Percentiles rank a stretch among this genome's conserved stretches.
phyloP scores from a whole-genome alignment of 2,329 filamentous ascomycete genomes.

The Purpureocillium lavendulum region DNA sequence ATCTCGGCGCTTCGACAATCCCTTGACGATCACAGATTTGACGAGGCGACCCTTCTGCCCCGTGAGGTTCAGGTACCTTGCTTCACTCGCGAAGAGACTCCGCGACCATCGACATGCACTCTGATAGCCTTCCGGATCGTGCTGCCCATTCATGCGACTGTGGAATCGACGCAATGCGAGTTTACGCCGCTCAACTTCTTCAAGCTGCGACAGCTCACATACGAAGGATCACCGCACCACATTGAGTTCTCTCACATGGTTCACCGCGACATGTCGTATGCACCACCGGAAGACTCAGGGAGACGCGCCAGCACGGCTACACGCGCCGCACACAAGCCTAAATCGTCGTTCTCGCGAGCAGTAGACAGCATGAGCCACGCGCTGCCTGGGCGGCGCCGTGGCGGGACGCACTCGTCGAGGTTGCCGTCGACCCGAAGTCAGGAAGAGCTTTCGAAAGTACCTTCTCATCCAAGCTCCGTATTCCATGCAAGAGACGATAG shows the following conservation, averaged over 20 bases:
- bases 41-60: constrained; percentile 35
- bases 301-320: constrained; percentile 3
- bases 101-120: constrained; percentile 8
- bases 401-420: neutral
- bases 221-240: constrained; percentile 37
- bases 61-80: constrained; percentile 35
- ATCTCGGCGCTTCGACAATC: constrained; percentile 30
- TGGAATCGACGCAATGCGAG: constrained; percentile 41
- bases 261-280: constrained; percentile 47
- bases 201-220: constrained; percentile 55
- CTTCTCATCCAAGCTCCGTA: constrained; percentile 3
- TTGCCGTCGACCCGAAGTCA: constrained; percentile 5
- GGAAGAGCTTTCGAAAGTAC: constrained; percentile 4
- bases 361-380: constrained; percentile 1
- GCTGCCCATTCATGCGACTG: constrained; percentile 49
- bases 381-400: neutral
- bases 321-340: neutral
- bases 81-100: constrained; percentile 3
- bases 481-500: constrained; percentile 4
- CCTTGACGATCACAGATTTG: constrained; percentile 35
- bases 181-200: constrained; percentile 59
- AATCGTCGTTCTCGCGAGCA: neutral
- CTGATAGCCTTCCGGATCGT: constrained; percentile 53
- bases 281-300: constrained; percentile 8
- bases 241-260: constrained; percentile 52